Base-by-base conservation (phyloP, 345 rosid species). In the thale cress (Arabidopsis thaliana) region DNA sequence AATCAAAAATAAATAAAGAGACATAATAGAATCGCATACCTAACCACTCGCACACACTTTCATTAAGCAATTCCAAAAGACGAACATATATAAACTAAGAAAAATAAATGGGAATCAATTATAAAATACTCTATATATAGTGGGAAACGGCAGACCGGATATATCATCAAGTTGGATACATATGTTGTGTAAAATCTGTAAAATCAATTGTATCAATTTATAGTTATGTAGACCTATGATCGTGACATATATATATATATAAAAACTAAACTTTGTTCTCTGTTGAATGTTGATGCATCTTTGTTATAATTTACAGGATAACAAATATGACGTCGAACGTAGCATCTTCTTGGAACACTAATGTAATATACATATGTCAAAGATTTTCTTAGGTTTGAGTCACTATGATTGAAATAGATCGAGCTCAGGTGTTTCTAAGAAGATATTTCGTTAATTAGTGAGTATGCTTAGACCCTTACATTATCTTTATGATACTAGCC, bases 1-100 rank as follows among this genome's bases (percentile, higher is more conserved):
- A 55, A 36, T 7, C 4, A 30, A 69, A 59, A 53, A 22, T 5
- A 53, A 48, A 49, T 8, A 16, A 46, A 77, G 22, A 45, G 11
- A 38, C 11, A 41, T 33, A 58, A 20, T 20, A 69, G 74, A 69
- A 76, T 76, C 79, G 32, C 56, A 72, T 78, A 50, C 81, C 81
- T 78, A 66, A 74, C 77, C 81, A 78, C 77, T 78, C 50, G 7
- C 58, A 42, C 44, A 72, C 69, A 51, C 72, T 65, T 72, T 72
- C 62, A 41, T 59, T 59, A 72, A 78, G 5, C 24, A 58, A 65
- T 30, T 40, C 48, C 14, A 5, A 38, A 32, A 53, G 8, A 59
- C 6, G 20, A 45, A 33, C 44, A 34, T 69, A 71, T 40, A 38
- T 28, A 20, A 20, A 65, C 22, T 22, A 55, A 6, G 14, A 23